phyloP scores from a whole-genome alignment of 495 filamentous ascomycete species.

The Aspergillus kassunensis region DNA sequence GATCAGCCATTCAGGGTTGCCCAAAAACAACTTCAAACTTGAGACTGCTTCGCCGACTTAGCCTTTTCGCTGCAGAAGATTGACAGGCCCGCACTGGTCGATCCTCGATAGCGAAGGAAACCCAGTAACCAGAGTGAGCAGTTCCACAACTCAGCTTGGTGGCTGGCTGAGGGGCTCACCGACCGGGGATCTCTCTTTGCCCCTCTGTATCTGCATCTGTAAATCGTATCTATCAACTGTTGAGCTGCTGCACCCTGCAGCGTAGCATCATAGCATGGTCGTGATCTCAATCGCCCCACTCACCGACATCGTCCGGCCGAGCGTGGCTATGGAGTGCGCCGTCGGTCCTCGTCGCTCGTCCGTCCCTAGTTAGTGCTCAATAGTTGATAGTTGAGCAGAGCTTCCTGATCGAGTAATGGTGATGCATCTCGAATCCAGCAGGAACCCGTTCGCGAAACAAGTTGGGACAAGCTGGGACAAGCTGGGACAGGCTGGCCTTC shows the following conservation, averaged over 20 bases:
- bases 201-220: neutral
- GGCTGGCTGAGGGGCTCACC: slow-evolving; percentile 11
- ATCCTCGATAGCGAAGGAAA: neutral
- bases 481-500: neutral
- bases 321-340: too few species aligned
- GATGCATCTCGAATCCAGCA: neutral
- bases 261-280: neutral
- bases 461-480: neutral
- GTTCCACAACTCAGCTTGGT: neutral
- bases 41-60: neutral
- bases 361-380: too few species aligned
- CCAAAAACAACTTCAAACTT: neutral
- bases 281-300: slow-evolving; percentile 1
- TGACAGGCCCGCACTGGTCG: slow-evolving; percentile 4
- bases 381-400: too few species aligned
- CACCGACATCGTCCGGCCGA: neutral
- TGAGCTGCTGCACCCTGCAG: too few species aligned
- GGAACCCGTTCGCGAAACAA: neutral
- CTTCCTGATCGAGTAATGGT: neutral
- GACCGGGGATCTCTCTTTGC: neutral
- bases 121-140: neutral
- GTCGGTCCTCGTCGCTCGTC: too few species aligned
- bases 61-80: slow-evolving; percentile 10
- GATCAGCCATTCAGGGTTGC: neutral
- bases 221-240: too few species aligned